These are phyloP conservation scores for Zygosaccharomyces sapae DNA, from an alignment of 1,139 yeast species.

Conservation along the genomic window DNA sequence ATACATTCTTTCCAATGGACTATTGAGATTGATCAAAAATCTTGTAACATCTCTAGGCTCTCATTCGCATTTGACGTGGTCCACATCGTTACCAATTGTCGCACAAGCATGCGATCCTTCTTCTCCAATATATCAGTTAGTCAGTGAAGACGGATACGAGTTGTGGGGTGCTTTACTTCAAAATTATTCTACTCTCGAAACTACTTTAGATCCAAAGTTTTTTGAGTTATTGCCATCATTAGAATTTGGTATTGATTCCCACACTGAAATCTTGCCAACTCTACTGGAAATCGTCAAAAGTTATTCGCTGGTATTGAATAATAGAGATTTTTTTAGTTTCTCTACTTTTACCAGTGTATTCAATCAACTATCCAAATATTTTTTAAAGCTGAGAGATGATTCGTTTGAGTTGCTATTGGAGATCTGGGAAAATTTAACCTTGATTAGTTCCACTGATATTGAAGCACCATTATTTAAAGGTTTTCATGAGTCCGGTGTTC, in stretches of 20 bases:
- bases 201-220: slow-evolving; percentile 26
- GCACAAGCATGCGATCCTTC: slow-evolving; percentile 58
- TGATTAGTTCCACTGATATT: slow-evolving; percentile 26
- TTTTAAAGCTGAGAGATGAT: slow-evolving; percentile 67
- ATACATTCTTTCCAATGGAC: slow-evolving; percentile 63
- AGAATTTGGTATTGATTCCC: slow-evolving; percentile 46
- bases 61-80: slow-evolving; percentile 56
- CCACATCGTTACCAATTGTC: slow-evolving; percentile 64
- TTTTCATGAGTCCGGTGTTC: slow-evolving; percentile 27
- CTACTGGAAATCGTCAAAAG: slow-evolving; percentile 67
- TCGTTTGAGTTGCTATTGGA: slow-evolving; percentile 55
- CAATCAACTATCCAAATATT: slow-evolving; percentile 50
- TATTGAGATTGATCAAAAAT: slow-evolving; percentile 65
- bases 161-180: slow-evolving; percentile 73
- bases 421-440: slow-evolving; percentile 50
- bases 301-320: slow-evolving; percentile 57
- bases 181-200: slow-evolving; percentile 39
- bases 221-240: slow-evolving; percentile 36
- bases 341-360: slow-evolving; percentile 44
- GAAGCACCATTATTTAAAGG: slow-evolving; percentile 25
- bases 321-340: slow-evolving; percentile 40
- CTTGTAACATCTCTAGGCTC: slow-evolving; percentile 61
- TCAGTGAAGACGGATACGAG: slow-evolving; percentile 85
- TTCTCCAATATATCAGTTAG: slow-evolving; percentile 55
- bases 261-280: slow-evolving; percentile 74